Evolutionary conservation across 1,284 basidiomycete species (phyloP).

Genomic region (Cryptococcus wingfieldii): DNA sequence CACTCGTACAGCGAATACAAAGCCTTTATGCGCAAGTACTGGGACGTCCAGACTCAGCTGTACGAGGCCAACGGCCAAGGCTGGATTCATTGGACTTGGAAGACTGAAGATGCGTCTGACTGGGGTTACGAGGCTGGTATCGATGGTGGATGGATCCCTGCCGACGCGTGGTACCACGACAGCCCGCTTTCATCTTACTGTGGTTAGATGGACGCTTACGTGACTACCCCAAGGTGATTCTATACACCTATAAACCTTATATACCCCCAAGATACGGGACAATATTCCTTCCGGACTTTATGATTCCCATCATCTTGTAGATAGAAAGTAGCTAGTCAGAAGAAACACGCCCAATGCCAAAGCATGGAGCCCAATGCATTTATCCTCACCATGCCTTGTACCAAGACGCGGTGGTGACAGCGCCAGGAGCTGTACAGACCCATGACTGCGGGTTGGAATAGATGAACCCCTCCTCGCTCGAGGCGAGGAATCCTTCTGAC

Average conservation of each 20-base stretch:
- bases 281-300: too few species aligned
- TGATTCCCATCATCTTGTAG: too few species aligned
- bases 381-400: neutral
- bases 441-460: conserved; percentile 13
- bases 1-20: conserved; percentile 61
- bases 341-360: too few species aligned
- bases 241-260: too few species aligned
- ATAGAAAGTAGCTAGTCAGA: too few species aligned
- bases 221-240: neutral
- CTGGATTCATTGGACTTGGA: conserved; percentile 48
- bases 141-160: conserved; percentile 76
- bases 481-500: conserved; percentile 52
- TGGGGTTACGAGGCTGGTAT: conserved; percentile 59
- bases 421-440: conserved; percentile 15
- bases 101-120: conserved; percentile 61
- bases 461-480: conserved; percentile 60
- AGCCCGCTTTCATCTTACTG: conserved; percentile 54
- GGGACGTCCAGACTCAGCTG: conserved; percentile 66
- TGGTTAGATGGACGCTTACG: conserved; percentile 32
- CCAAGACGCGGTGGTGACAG: conserved; percentile 1
- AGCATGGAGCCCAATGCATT: too few species aligned
- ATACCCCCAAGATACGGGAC: too few species aligned
- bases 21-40: conserved; percentile 72
- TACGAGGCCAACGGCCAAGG: conserved; percentile 48
- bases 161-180: conserved; percentile 54